Percentiles rank a stretch among this genome's conserved stretches.
These are phyloP conservation scores for Aspergillus heteromorphus DNA, from an alignment of 495 filamentous ascomycete genomes.

Conservation along the genomic window DNA sequence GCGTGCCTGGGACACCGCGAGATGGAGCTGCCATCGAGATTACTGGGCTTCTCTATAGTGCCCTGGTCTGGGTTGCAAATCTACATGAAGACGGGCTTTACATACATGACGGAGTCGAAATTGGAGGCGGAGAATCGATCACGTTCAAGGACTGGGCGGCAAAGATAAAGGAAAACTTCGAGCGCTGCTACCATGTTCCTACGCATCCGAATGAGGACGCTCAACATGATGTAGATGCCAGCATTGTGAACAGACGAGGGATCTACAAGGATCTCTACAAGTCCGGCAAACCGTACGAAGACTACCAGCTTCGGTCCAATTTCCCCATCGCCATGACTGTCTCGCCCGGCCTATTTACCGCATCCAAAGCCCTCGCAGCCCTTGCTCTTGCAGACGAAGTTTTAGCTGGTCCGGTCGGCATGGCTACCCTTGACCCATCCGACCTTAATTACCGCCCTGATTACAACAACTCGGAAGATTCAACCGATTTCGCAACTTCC, in stretches of 20 bases:
- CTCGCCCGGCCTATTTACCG: constrained; percentile 80
- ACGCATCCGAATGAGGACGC: constrained; percentile 58
- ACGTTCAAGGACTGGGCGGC: constrained; percentile 76
- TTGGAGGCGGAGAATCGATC: constrained; percentile 51
- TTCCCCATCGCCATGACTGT: constrained; percentile 96
- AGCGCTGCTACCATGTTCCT: constrained; percentile 85
- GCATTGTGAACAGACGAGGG: constrained; percentile 77
- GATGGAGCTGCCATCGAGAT: constrained; percentile 96
- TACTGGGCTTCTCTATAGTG: constrained; percentile 85
- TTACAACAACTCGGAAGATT: constrained; percentile 94
- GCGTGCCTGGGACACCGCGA: constrained; percentile 89
- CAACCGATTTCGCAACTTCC: constrained; percentile 75
- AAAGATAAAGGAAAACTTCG: constrained; percentile 80
- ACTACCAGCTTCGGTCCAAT: constrained; percentile 93
- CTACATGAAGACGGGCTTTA: constrained; percentile 64
- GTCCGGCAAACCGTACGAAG: constrained; percentile 90
- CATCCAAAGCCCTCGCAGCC: constrained; percentile 67
- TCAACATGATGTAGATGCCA: constrained; percentile 73
- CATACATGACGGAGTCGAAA: constrained; percentile 62
- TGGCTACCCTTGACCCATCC: constrained; percentile 89
- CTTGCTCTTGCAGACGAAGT: constrained; percentile 72
- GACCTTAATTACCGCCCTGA: constrained; percentile 90
- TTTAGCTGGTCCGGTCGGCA: constrained; percentile 82
- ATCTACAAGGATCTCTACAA: constrained; percentile 97
- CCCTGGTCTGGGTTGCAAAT: constrained; percentile 68